Base-by-base conservation (phyloP, 495 filamentous ascomycete species). In the Neurospora intermedia region DNA sequence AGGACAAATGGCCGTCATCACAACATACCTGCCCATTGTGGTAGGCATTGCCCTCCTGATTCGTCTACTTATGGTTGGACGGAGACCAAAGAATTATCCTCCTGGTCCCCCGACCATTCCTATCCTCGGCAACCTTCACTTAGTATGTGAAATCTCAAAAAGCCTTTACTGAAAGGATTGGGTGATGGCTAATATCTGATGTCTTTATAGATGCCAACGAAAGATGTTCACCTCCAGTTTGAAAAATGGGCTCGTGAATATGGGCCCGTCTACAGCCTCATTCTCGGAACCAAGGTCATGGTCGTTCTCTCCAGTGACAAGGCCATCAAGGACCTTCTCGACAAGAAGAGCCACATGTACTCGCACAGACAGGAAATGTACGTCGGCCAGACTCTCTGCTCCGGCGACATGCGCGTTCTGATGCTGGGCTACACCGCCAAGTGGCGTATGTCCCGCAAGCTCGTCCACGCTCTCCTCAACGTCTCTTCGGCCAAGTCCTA, bases 391-490 rank as follows among this genome's bases (percentile, higher is more conserved):
- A 80, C 73, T 11, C 69, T 84, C 3, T 78, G 76, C 73, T 79
- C 77, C 48, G 79, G 80, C 3, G 79, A 79, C 41, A 73, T 81
- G 18, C 76, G 81, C 23, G 69, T 80, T 43, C 70, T 82, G 38
- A 78, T 82, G 74, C 81, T 84, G 81, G 77, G 71, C 6, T 85
- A 86, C 70, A 78, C 75, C 6, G 75, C 78, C 3, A 77, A 72
- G 43, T 86, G 84, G 84, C 80, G 82, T 54, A 81, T 76, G 79
- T 75, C 80, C 70, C 82, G 85, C 69, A 84, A 82, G 74, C 77
- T 84, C 66, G 76, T 83, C 2, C 84, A 87, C 77, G 76, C 81
- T 23, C 74, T 86, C 4, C 79, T 87, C 46, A 85, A 86, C 78
- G 75, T 84, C 66, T 75, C 78, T 10, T 75, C 78, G 18, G 79